Conservation (phyloP, 2,329 filamentous ascomycete genomes). For the Mycosphaerella sp. region DNA sequence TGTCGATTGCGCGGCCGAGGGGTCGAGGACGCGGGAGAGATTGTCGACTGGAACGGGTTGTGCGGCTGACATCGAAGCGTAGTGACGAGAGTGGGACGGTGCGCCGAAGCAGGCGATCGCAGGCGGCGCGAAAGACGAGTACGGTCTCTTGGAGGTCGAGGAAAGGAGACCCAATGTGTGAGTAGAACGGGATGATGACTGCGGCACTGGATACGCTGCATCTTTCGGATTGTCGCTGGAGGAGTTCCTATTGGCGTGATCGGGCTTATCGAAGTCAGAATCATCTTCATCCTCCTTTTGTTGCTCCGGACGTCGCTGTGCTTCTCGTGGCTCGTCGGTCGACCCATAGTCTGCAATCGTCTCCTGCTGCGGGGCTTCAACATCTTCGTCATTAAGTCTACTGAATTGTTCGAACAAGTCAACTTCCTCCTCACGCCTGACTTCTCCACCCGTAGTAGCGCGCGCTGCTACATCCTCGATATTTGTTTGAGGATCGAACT, state of each 20-base stretch:
- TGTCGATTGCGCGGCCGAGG: conserved; percentile 16
- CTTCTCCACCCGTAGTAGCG: conserved; percentile 1
- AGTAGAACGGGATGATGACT: neutral
- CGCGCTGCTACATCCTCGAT: neutral
- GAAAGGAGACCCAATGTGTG: neutral
- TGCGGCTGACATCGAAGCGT: conserved; percentile 1
- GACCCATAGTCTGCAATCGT: neutral
- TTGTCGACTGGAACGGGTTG: neutral
- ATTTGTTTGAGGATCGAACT: neutral
- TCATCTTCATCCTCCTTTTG: conserved; percentile 16
- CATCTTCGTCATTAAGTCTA: neutral
- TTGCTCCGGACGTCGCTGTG: neutral
- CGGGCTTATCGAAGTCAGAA: conserved; percentile 10
- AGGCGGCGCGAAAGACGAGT: conserved; percentile 8
- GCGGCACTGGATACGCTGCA: neutral
- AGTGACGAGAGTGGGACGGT: neutral
- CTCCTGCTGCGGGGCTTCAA: neutral
- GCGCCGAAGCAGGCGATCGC: neutral
- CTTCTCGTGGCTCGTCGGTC: neutral
- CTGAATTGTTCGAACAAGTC: conserved; percentile 2
- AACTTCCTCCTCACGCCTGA: conserved; percentile 3
- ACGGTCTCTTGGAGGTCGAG: conserved; percentile 6
- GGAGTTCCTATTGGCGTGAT: neutral
- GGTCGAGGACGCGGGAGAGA: conserved; percentile 12
- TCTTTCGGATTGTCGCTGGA: neutral